Conservation (phyloP, 208 protist species). For the Trypanosomatidae sp. region DNA sequence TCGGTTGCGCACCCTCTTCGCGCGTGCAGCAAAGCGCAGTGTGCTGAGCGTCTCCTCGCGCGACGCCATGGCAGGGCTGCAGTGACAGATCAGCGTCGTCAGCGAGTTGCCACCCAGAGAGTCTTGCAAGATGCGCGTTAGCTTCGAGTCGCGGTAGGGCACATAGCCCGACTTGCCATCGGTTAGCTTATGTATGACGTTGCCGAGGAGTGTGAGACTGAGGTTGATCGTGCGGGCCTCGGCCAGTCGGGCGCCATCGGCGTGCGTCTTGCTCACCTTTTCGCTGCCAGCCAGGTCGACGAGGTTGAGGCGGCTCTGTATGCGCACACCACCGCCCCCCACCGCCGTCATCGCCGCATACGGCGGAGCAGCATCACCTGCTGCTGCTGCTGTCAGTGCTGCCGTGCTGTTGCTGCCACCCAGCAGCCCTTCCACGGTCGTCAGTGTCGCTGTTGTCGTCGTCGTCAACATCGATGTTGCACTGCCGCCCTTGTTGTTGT, state of each 20-base stretch:
- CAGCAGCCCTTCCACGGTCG: no score
- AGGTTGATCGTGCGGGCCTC: slow-evolving; percentile 85
- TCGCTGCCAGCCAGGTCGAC: slow-evolving; percentile 91
- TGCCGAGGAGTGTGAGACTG: slow-evolving; percentile 66
- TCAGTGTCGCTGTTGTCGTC: no score
- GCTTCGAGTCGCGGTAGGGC: slow-evolving; percentile 84
- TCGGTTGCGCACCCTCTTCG: slow-evolving; percentile 57
- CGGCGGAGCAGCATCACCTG: no score
- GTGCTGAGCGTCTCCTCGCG: slow-evolving; percentile 90
- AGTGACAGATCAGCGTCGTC: slow-evolving; percentile 91
- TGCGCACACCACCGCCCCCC: no score
- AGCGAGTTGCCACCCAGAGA: slow-evolving; percentile 83
- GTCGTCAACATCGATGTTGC: no score
- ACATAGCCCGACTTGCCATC: slow-evolving; percentile 26
- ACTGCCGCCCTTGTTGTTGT: no score
- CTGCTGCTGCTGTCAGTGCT: no score
- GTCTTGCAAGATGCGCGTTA: slow-evolving; percentile 84
- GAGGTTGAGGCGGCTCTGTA: slow-evolving; percentile 76
- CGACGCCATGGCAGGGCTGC: slow-evolving; percentile 75
- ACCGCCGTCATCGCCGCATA: no score
- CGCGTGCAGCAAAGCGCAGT: slow-evolving; percentile 81
- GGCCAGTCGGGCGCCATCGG: slow-evolving; percentile 57
- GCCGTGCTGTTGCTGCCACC: slow-evolving; percentile 34
- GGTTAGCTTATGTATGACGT: slow-evolving; percentile 72
- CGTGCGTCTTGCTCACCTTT: slow-evolving; percentile 60